A percentile compares a stretch with the other conserved stretches of the same genome.
Evolutionary conservation across 345 rosid genomes (phyloP).

Genomic region (Schrenkiella parvula): DNA sequence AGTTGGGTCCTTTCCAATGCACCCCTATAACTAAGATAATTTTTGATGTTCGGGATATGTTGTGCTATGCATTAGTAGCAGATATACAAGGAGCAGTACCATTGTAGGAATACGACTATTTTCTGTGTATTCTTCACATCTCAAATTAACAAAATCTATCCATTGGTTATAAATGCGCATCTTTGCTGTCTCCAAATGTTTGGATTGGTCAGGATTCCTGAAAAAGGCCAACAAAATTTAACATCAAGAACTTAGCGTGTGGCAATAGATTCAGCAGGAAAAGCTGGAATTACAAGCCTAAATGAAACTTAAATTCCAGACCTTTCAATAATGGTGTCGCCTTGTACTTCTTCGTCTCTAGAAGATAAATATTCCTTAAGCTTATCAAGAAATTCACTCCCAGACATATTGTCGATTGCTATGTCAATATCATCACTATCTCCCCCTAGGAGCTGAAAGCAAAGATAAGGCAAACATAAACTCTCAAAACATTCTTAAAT

Average conservation of each 20-base stretch:
- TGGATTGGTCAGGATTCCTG: constrained; percentile 96
- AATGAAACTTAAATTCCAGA: constrained; percentile 9
- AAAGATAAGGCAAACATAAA: background rate
- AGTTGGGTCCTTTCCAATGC: background rate
- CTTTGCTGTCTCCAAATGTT: constrained; percentile 94
- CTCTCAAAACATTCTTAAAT: background rate
- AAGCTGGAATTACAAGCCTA: background rate
- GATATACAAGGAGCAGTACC: constrained; percentile 37
- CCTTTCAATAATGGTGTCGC: constrained; percentile 72
- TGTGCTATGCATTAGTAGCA: background rate
- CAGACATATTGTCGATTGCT: constrained; percentile 80
- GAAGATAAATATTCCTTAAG: constrained; percentile 60
- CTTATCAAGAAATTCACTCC: constrained; percentile 75
- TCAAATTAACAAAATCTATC: constrained; percentile 95
- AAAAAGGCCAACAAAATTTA: background rate
- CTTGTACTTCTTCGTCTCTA: constrained; percentile 61
- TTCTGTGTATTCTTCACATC: constrained; percentile 84
- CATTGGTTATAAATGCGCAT: constrained; percentile 76
- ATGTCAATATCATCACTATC: constrained; percentile 89
- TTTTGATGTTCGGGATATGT: background rate
- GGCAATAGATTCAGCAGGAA: background rate
- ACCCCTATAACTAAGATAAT: background rate
- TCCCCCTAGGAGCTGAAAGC: constrained; percentile 79
- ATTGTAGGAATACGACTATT: constrained; percentile 83
- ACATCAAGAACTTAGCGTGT: background rate